Conservation (phyloP, 2,329 filamentous ascomycete genomes). For the Colletotrichum endophyticum region DNA sequence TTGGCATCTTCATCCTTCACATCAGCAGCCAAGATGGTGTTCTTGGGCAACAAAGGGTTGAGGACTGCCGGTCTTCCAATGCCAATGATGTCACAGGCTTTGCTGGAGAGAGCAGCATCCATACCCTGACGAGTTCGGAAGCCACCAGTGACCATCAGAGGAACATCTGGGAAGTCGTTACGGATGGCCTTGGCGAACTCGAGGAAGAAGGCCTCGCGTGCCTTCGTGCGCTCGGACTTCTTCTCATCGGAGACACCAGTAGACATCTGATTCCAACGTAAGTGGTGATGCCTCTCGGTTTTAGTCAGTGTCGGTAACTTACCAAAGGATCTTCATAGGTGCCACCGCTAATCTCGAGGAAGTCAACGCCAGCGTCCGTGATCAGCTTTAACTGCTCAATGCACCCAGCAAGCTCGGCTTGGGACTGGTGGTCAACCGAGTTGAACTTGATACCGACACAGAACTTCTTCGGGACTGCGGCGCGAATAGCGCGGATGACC, state of each 20-base stretch:
- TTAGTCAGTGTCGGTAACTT: neutral
- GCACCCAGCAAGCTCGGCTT: conserved; percentile 51
- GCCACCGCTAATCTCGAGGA: conserved; percentile 72
- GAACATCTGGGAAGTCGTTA: conserved; percentile 43
- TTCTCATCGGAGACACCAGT: conserved; percentile 22
- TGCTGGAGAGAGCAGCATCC: conserved; percentile 41
- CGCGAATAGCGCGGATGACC: conserved; percentile 48
- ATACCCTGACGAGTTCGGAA: conserved; percentile 56
- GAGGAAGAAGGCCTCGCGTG: conserved; percentile 72
- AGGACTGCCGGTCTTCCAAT: conserved; percentile 42
- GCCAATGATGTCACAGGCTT: conserved; percentile 46
- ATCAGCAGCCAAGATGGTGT: conserved; percentile 37
- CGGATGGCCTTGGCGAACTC: conserved; percentile 65
- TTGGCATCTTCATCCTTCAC: conserved; percentile 37
- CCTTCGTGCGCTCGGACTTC: conserved; percentile 48
- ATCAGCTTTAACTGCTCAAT: conserved; percentile 63
- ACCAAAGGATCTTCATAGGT: conserved; percentile 59
- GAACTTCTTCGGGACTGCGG: conserved; percentile 42
- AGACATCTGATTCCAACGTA: neutral
- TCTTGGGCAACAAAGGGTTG: conserved; percentile 40
- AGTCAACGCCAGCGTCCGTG: conserved; percentile 60
- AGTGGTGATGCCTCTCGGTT: conserved; percentile 28
- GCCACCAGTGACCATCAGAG: conserved; percentile 66
- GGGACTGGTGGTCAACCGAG: conserved; percentile 59
- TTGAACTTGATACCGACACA: conserved; percentile 62